Evolutionary conservation across 169 alveolate species (phyloP).

Genomic region (Plasmodium vinckei): DNA sequence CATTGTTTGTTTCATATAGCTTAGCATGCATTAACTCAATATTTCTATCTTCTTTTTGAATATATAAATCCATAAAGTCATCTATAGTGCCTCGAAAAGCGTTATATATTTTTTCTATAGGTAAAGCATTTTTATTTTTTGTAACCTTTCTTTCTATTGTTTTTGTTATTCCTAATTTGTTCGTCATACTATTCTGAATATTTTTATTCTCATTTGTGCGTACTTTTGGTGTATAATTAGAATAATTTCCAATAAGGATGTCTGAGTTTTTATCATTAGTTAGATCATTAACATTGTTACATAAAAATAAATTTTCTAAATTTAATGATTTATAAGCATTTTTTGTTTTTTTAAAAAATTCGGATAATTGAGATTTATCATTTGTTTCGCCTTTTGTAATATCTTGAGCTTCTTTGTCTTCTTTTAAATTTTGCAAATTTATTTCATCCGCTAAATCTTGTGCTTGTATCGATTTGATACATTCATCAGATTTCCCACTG

Average conservation of each 20-base stretch:
- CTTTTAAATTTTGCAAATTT: constrained; percentile 32
- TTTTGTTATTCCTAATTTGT: constrained; percentile 8
- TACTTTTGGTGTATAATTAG: background rate
- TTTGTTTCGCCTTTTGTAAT: background rate
- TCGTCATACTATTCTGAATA: background rate
- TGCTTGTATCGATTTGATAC: background rate
- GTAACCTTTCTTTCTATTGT: constrained; percentile 18
- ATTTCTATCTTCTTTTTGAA: constrained; percentile 11
- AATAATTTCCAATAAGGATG: background rate
- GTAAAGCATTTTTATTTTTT: constrained; percentile 13
- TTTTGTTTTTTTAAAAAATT: constrained; percentile 27
- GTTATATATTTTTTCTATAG: constrained; percentile 23
- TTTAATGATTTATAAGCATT: constrained; percentile 36
- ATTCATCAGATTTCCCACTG: background rate
- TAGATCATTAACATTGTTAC: constrained; percentile 16
- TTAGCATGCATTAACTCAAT: constrained; percentile 5
- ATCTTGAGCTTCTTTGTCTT: constrained; percentile 2
- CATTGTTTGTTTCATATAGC: constrained; percentile 12
- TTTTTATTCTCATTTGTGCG: background rate
- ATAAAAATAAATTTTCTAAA: constrained; percentile 22
- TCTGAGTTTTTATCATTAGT: background rate
- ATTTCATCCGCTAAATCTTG: constrained; percentile 5
- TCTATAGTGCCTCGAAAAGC: constrained; percentile 41
- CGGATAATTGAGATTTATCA: constrained; percentile 2
- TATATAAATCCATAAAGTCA: constrained; percentile 46